Conservation (phyloP, 768 basidiomycete genomes). For the Russula sp. region DNA sequence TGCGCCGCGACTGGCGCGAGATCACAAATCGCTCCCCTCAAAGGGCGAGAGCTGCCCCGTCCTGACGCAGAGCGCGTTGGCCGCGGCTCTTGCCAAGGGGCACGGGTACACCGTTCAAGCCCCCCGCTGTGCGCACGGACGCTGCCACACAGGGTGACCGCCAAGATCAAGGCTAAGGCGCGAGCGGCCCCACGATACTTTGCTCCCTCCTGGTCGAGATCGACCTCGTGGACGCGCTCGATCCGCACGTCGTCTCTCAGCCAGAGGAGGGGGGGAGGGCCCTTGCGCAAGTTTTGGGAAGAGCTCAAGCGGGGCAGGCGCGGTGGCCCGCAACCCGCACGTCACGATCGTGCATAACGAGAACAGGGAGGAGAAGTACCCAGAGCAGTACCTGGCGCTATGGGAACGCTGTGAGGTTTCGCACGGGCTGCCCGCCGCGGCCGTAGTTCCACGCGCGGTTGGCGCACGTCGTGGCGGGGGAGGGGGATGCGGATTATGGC, state of each 20-base stretch:
- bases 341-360: constrained; percentile 79
- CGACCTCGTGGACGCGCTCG: constrained; percentile 46
- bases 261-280: constrained; percentile 22
- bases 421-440: constrained; percentile 29
- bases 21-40: constrained; percentile 64
- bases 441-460: constrained; percentile 58
- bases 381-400: constrained; percentile 27
- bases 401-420: constrained; percentile 49
- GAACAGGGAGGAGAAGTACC: constrained; percentile 24
- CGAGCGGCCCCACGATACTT: constrained; percentile 55
- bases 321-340: constrained; percentile 61
- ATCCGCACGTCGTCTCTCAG: constrained; percentile 38
- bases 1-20: constrained; percentile 97
- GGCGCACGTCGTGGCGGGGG: constrained; percentile 63
- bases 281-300: constrained; percentile 41
- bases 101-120: constrained; percentile 37
- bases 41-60: constrained; percentile 31
- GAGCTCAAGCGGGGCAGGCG: constrained; percentile 39
- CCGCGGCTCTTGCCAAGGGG: constrained; percentile 40
- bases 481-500: constrained; percentile 76
- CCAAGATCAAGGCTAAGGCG: constrained; percentile 19
- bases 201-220: constrained; percentile 70
- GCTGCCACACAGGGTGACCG: constrained; percentile 19
- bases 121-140: constrained; percentile 30
- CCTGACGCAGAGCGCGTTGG: constrained; percentile 52